Percentiles rank a stretch among this genome's conserved stretches.
phyloP scores from a whole-genome alignment of 768 basidiomycete genomes.

The Tulasnella sp. region DNA sequence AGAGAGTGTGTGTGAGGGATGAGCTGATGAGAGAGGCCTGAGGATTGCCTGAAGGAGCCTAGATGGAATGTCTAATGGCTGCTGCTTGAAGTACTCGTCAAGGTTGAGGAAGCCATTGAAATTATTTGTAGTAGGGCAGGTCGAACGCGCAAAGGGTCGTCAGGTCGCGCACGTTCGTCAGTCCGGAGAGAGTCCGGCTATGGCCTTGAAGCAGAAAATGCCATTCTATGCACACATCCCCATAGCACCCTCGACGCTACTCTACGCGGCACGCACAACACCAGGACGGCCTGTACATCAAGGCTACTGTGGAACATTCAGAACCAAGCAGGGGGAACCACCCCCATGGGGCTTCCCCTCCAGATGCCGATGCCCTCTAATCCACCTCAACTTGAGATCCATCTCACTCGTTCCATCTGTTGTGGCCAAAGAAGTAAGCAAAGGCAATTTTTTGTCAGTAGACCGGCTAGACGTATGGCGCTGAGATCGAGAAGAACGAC shows the following conservation, averaged over 20 bases:
- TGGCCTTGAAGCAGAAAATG: background rate
- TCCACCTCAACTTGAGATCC: constrained; percentile 10
- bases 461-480: constrained; percentile 12
- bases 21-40: background rate
- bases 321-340: background rate
- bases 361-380: background rate
- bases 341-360: background rate
- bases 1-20: background rate
- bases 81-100: background rate
- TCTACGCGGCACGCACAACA: constrained; percentile 1
- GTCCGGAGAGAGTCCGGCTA: background rate
- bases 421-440: constrained; percentile 21
- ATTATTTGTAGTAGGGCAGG: constrained; percentile 4
- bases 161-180: constrained; percentile 9
- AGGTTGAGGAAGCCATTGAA: constrained; percentile 7
- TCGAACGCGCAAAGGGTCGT: background rate
- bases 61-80: background rate
- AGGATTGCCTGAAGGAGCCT: constrained; percentile 11
- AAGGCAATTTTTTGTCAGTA: constrained; percentile 25
- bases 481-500: background rate
- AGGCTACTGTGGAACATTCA: constrained; percentile 4
- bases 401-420: constrained; percentile 73
- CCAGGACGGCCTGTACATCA: background rate
- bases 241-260: background rate
- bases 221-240: constrained; percentile 2